A percentile compares a stretch with the other conserved stretches of the same genome.
Conservation (phyloP, 768 basidiomycete species). For the Artomyces pyxidatus region DNA sequence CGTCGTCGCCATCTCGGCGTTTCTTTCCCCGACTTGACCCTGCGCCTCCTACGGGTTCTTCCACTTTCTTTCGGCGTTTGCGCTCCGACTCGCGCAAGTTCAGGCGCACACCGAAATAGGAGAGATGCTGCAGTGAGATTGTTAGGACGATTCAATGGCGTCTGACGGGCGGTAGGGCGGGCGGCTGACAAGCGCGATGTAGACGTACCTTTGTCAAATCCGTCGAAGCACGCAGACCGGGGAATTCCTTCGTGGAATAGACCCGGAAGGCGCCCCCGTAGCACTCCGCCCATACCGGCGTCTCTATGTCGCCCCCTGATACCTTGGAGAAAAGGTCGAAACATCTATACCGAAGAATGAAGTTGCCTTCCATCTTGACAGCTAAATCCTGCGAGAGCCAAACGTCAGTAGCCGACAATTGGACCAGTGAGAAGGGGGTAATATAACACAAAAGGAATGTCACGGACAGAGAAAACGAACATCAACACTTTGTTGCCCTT, state of each 20-base stretch:
- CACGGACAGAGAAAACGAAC: conserved; percentile 57
- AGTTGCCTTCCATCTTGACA: conserved; percentile 58
- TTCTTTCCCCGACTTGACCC: not conserved
- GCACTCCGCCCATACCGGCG: conserved; percentile 51
- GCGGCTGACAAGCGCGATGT: not conserved
- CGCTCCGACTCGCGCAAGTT: conserved; percentile 54
- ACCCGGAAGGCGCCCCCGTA: conserved; percentile 58
- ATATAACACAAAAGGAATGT: conserved; percentile 9
- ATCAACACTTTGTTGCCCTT: conserved; percentile 47
- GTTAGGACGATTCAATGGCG: not conserved
- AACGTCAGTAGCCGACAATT: not conserved
- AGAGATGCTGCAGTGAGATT: conserved; percentile 33
- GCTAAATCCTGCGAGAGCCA: conserved; percentile 48
- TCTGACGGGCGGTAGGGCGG: not conserved
- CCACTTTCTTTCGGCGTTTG: conserved; percentile 37
- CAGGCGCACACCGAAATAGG: conserved; percentile 48
- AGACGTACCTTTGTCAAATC: conserved; percentile 53
- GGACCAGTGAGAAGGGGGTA: not conserved
- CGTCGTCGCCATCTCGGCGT: not conserved
- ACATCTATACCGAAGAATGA: conserved; percentile 58
- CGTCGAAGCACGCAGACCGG: conserved; percentile 57
- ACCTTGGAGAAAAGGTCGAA: conserved; percentile 51
- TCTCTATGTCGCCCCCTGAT: conserved; percentile 25
- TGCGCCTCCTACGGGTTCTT: conserved; percentile 10
- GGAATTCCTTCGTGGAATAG: conserved; percentile 67